phyloP scores from a whole-genome alignment of 306 rosid species.

The Rubus idaeus region DNA sequence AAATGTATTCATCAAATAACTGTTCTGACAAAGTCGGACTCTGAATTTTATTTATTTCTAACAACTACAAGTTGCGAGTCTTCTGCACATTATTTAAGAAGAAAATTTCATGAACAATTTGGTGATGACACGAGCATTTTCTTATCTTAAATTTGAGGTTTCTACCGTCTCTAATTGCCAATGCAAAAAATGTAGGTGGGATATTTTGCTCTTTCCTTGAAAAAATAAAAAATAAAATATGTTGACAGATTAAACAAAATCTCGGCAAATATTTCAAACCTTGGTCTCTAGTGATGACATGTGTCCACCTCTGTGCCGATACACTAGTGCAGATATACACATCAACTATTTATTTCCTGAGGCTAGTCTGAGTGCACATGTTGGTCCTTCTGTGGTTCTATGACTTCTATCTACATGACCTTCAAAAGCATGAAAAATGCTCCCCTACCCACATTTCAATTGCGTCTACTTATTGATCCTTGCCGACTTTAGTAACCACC shows the following conservation, averaged over 20 bases:
- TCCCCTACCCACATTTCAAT: not conserved
- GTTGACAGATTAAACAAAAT: not conserved
- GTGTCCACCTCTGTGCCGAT: not conserved
- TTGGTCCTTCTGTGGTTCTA: not conserved
- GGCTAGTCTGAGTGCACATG: not conserved
- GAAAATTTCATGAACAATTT: not conserved
- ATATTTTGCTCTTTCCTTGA: not conserved
- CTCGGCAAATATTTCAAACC: not conserved
- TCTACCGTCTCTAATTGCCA: not conserved
- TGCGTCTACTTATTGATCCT: not conserved
- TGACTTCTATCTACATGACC: not conserved
- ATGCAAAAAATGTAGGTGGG: not conserved
- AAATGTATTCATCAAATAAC: not conserved
- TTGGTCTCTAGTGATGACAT: not conserved
- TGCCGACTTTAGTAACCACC: not conserved
- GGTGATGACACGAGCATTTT: not conserved
- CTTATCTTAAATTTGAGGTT: not conserved
- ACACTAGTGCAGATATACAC: not conserved
- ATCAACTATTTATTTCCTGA: not conserved
- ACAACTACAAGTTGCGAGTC: not conserved
- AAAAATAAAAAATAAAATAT: not conserved
- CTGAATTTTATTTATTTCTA: not conserved
- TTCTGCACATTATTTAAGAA: not conserved
- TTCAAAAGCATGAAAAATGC: not conserved
- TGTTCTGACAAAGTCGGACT: not conserved